Conservation (phyloP, 805 yeast species). For the Tetrapisispora iriomotensis region DNA sequence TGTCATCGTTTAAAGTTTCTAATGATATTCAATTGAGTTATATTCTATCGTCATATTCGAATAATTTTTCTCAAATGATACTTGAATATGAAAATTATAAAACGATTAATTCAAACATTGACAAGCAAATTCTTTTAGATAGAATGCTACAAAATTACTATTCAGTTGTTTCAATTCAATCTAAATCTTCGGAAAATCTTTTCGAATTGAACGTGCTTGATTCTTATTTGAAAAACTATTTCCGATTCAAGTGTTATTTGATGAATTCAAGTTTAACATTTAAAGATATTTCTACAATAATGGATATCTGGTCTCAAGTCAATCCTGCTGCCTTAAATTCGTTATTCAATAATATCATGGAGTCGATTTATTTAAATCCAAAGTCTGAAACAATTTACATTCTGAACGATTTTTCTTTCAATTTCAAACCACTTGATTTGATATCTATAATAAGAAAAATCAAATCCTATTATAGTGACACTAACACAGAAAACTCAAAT, state of each 20-base stretch:
- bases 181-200: not conserved
- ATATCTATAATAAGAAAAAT: slow-evolving; percentile 5
- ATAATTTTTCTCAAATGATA: slow-evolving; percentile 11
- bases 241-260: slow-evolving; percentile 20
- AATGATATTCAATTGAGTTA: slow-evolving; percentile 24
- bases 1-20: slow-evolving; percentile 7
- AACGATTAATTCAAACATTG: not conserved
- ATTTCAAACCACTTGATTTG: slow-evolving; percentile 11
- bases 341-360: slow-evolving; percentile 26
- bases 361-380: slow-evolving; percentile 21
- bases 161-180: not conserved
- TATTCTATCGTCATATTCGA: slow-evolving; percentile 15
- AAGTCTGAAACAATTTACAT: slow-evolving; percentile 11
- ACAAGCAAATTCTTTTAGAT: not conserved
- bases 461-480: not conserved
- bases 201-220: slow-evolving; percentile 2
- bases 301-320: slow-evolving; percentile 17
- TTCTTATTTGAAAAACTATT: slow-evolving; percentile 17
- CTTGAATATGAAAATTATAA: slow-evolving; percentile 10
- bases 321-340: slow-evolving; percentile 15
- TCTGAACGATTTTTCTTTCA: slow-evolving; percentile 13
- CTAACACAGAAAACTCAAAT: not conserved
- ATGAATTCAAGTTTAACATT: slow-evolving; percentile 14
- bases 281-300: slow-evolving; percentile 13
- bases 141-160: not conserved